phyloP scores from a whole-genome alignment of 2,329 filamentous ascomycete species.

The Aspergillus fumigatus region DNA sequence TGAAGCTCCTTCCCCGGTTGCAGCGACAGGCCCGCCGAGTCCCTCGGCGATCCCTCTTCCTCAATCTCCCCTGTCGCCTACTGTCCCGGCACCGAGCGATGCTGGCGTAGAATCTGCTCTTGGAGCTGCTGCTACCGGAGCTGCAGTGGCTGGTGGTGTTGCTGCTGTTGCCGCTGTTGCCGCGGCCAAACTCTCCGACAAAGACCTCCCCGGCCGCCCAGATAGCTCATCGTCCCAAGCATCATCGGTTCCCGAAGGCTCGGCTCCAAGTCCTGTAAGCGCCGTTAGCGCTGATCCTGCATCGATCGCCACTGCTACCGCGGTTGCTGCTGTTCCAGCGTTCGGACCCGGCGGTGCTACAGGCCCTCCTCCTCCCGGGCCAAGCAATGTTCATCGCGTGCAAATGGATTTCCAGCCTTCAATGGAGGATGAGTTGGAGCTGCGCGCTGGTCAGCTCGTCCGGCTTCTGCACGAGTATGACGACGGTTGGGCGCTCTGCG shows the following conservation, averaged over 20 bases:
- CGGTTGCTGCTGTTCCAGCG: constrained; percentile 7
- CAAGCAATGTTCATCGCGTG: constrained; percentile 76
- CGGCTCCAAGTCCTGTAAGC: constrained; percentile 22
- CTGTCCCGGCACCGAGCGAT: constrained; percentile 2
- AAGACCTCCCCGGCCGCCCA: constrained; percentile 17
- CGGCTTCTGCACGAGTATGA: constrained; percentile 93
- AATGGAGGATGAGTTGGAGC: constrained; percentile 83
- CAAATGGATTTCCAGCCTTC: constrained; percentile 92
- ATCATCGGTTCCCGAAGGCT: constrained; percentile 18
- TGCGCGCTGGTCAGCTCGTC: constrained; percentile 77
- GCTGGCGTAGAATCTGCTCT: constrained; percentile 6
- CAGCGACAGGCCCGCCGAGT: constrained; percentile 1
- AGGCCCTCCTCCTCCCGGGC: constrained; percentile 48
- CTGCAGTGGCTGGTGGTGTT: constrained; percentile 37
- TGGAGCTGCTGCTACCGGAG: constrained; percentile 38
- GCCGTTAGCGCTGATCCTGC: constrained; percentile 17
- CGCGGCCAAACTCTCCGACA: constrained; percentile 18
- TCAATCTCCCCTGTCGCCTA: not conserved
- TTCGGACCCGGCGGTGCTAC: constrained; percentile 21
- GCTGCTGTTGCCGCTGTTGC: constrained; percentile 25
- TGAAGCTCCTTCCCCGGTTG: constrained; percentile 38
- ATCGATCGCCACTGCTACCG: constrained; percentile 12
- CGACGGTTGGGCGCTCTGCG: constrained; percentile 95
- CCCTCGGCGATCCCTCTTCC: constrained; percentile 5
- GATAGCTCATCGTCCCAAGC: constrained; percentile 18